These are phyloP conservation scores for Trypanosomatidae sp. DNA, from an alignment of 208 protist species.

Conservation along the genomic window DNA sequence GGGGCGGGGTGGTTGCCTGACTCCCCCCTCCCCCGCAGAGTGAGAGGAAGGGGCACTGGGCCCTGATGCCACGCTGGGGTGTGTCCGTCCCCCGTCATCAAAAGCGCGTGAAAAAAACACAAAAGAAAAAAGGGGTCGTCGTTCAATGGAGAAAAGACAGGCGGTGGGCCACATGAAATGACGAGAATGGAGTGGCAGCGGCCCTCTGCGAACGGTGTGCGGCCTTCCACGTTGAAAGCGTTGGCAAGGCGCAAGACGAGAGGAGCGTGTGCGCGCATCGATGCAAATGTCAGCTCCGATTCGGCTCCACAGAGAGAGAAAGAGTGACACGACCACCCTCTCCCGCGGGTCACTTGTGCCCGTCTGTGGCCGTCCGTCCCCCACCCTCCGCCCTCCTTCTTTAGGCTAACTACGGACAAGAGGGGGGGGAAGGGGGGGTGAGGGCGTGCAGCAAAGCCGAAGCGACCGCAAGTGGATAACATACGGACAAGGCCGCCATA, in stretches of 20 bases:
- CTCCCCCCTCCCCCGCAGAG: not conserved
- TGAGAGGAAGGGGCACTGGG: not conserved
- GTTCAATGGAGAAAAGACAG: not conserved
- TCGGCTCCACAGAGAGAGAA: not conserved
- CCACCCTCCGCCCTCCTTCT: not conserved
- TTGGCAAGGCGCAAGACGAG: not conserved
- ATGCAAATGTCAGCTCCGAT: not conserved
- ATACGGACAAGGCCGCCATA: not conserved
- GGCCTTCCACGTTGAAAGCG: not conserved
- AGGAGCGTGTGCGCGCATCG: not conserved
- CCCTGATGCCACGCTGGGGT: not conserved
- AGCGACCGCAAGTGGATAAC: not conserved
- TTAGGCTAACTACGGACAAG: not conserved
- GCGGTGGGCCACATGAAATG: not conserved
- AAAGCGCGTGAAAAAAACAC: not conserved
- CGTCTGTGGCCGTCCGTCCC: no score
- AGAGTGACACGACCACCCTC: not conserved
- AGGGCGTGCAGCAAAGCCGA: not conserved
- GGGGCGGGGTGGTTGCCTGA: not conserved
- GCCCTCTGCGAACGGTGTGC: not conserved
- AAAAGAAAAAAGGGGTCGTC: not conserved
- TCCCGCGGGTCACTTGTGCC: not conserved
- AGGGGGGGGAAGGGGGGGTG: not conserved
- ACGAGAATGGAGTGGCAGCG: not conserved
- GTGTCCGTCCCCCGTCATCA: not conserved